These are phyloP conservation scores for Leccinum truebloodii DNA, from an alignment of 768 basidiomycete species.

Conservation along the genomic window DNA sequence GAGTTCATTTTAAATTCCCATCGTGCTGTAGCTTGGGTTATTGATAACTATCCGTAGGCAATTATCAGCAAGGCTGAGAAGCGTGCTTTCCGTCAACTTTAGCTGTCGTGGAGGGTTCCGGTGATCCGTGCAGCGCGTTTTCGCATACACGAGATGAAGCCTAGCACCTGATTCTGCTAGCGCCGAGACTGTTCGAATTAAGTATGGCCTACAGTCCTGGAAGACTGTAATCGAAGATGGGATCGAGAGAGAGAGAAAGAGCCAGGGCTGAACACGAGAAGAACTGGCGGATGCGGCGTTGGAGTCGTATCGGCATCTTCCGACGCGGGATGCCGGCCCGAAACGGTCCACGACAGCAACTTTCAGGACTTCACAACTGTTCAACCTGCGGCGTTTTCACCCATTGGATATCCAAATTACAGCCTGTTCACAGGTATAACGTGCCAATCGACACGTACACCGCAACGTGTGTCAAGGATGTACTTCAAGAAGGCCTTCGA, in stretches of 20 bases:
- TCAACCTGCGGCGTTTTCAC: neutral
- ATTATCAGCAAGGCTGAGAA: neutral
- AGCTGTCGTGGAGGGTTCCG: neutral
- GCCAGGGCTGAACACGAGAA: too few species aligned
- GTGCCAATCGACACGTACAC: neutral
- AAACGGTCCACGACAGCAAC: neutral
- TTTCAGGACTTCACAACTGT: neutral
- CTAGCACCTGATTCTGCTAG: neutral
- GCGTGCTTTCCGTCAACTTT: neutral
- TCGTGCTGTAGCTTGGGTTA: neutral
- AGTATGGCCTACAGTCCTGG: neutral
- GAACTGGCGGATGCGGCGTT: too few species aligned
- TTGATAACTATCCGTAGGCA: neutral
- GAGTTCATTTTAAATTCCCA: neutral
- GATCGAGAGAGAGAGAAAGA: neutral
- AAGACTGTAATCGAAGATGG: neutral
- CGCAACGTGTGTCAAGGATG: neutral
- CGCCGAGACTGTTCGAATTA: neutral
- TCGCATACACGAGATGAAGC: neutral
- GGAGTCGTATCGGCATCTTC: too few species aligned
- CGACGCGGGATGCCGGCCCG: too few species aligned
- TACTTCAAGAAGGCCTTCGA: neutral
- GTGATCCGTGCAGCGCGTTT: neutral
- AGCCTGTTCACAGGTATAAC: neutral
- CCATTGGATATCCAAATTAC: neutral